Evolutionary conservation across 2,329 filamentous ascomycete genomes (phyloP).

Genomic region (Fusarium falciforme): DNA sequence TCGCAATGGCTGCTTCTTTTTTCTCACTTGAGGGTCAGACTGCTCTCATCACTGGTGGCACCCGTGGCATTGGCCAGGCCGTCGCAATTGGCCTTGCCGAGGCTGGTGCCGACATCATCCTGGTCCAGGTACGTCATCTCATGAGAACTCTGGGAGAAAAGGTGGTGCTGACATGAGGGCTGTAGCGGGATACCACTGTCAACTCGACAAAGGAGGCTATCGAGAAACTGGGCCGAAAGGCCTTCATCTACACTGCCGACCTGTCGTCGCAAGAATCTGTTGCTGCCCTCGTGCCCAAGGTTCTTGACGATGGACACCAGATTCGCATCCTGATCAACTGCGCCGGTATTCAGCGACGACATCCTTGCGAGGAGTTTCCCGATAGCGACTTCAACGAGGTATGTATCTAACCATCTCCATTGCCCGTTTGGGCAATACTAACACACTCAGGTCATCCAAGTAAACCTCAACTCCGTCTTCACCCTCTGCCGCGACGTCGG

Average conservation of each 20-base stretch:
- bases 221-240: conserved; percentile 73
- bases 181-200: conserved; percentile 55
- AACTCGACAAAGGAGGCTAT: conserved; percentile 70
- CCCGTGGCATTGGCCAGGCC: conserved; percentile 68
- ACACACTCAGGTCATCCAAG: conserved; percentile 74
- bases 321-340: conserved; percentile 87
- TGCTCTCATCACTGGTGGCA: conserved; percentile 67
- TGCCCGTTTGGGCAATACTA: background rate
- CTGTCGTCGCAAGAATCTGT: conserved; percentile 72
- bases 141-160: background rate
- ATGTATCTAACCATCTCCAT: background rate
- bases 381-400: conserved; percentile 80
- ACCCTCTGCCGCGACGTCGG: conserved; percentile 81
- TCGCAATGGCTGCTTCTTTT: conserved; percentile 51
- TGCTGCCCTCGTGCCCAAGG: conserved; percentile 66
- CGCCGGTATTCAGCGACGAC: conserved; percentile 85
- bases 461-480: conserved; percentile 88
- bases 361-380: conserved; percentile 81
- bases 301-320: conserved; percentile 71
- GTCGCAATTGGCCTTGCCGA: conserved; percentile 69
- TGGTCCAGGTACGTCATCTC: conserved; percentile 59
- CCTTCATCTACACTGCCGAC: conserved; percentile 76
- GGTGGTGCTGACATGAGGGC: conserved; percentile 1
- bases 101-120: conserved; percentile 67
- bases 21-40: conserved; percentile 69